Conservation (phyloP, 2,329 filamentous ascomycete genomes). For the Trichoderma atroviride region DNA sequence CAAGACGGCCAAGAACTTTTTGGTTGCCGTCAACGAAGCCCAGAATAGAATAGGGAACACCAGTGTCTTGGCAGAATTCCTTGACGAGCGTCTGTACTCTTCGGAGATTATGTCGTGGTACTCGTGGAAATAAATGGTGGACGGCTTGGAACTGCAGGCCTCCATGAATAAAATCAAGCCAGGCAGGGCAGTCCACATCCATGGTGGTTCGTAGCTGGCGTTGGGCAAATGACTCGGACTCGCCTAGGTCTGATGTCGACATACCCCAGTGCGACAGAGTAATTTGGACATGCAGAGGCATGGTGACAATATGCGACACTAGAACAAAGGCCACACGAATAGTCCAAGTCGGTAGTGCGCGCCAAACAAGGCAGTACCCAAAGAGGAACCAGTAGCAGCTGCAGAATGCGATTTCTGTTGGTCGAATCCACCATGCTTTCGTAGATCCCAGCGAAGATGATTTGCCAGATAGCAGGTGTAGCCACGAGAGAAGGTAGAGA, state of each 20-base stretch:
- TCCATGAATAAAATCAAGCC: conserved; percentile 88
- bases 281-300: conserved; percentile 85
- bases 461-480: conserved; percentile 58
- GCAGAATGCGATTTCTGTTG: conserved; percentile 41
- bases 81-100: conserved; percentile 73
- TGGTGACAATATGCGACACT: conserved; percentile 78
- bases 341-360: conserved; percentile 44
- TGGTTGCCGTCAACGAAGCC: conserved; percentile 84
- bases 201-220: conserved; percentile 91
- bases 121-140: conserved; percentile 81
- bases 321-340: conserved; percentile 74
- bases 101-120: conserved; percentile 83
- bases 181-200: conserved; percentile 85
- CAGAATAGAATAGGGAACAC: conserved; percentile 82
- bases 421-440: conserved; percentile 68
- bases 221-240: conserved; percentile 83
- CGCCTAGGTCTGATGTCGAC: conserved; percentile 84
- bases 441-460: conserved; percentile 69
- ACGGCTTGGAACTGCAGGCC: conserved; percentile 89
- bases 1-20: conserved; percentile 74
- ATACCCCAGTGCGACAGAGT: conserved; percentile 92
- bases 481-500: conserved; percentile 80
- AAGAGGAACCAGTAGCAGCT: conserved; percentile 85
- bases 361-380: conserved; percentile 74
- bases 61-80: conserved; percentile 80